These are phyloP conservation scores for Schrenkiella parvula DNA, from an alignment of 345 rosid species.

Conservation along the genomic window DNA sequence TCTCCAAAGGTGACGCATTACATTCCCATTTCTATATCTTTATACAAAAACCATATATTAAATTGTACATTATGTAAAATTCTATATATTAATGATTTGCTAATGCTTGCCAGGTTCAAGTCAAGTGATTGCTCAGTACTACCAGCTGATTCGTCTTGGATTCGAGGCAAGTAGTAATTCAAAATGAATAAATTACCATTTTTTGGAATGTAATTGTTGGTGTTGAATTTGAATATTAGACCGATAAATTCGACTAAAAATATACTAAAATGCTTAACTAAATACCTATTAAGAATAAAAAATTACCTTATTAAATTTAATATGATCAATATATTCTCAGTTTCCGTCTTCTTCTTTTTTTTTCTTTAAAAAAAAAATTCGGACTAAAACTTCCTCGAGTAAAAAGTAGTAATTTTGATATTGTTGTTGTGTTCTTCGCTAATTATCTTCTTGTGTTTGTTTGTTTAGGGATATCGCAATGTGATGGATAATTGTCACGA, in stretches of 20 bases:
- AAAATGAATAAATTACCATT: background rate
- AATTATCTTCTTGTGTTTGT: background rate
- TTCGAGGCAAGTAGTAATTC: conserved; percentile 19
- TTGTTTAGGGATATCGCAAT: conserved; percentile 33
- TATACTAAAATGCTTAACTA: background rate
- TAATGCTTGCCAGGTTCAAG: conserved; percentile 35
- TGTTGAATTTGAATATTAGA: background rate
- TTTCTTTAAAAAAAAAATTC: too few species aligned
- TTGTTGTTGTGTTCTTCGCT: too few species aligned
- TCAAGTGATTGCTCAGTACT: conserved; percentile 37
- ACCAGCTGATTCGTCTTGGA: conserved; percentile 61
- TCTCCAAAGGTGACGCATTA: conserved; percentile 46
- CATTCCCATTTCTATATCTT: background rate
- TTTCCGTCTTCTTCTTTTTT: too few species aligned
- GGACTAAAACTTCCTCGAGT: too few species aligned
- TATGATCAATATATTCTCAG: too few species aligned
- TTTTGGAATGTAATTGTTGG: background rate
- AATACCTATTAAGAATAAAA: too few species aligned
- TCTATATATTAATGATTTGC: background rate
- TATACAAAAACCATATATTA: background rate
- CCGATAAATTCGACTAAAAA: background rate
- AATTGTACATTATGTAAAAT: background rate
- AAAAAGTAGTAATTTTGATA: too few species aligned
- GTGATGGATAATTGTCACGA: conserved; percentile 67
- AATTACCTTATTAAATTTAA: too few species aligned